Evolutionary conservation across 1,284 basidiomycete species (phyloP).

Genomic region (Uromyces viciae-fabae): DNA sequence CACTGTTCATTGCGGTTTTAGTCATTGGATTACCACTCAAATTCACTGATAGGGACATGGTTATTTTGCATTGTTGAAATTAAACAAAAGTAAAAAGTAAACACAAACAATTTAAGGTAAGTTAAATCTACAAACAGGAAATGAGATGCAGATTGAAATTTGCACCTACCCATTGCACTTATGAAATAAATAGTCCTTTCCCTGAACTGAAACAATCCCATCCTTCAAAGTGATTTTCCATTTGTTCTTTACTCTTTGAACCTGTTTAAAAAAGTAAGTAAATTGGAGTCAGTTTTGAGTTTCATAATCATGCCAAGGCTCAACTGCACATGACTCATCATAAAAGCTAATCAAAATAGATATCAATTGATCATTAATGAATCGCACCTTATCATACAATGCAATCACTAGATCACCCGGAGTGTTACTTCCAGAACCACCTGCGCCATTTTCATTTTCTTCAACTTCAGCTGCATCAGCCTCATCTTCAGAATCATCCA

Average conservation of each 20-base stretch:
- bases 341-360: constrained; percentile 39
- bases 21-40: constrained; percentile 13
- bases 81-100: neutral
- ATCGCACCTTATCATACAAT: constrained; percentile 89
- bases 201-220: constrained; percentile 94
- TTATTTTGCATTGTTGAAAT: neutral
- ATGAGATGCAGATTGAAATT: neutral
- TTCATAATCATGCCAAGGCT: neutral
- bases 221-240: constrained; percentile 99
- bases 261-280: constrained; percentile 59
- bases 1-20: no score
- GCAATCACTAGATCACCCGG: constrained; percentile 90
- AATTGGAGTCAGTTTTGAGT: neutral
- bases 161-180: constrained; percentile 67
- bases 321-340: no score
- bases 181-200: constrained; percentile 92
- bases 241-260: constrained; percentile 97
- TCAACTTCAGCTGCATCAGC: constrained; percentile 69
- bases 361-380: neutral
- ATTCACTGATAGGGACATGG: constrained; percentile 10
- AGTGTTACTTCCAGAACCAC: constrained; percentile 58
- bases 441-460: constrained; percentile 61
- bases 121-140: neutral
- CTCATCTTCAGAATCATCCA: constrained; percentile 74
- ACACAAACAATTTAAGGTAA: neutral